Evolutionary conservation across 805 yeast genomes (phyloP), one percentile per base, ranked within the genome.

Genomic region (Candida argentea): DNA sequence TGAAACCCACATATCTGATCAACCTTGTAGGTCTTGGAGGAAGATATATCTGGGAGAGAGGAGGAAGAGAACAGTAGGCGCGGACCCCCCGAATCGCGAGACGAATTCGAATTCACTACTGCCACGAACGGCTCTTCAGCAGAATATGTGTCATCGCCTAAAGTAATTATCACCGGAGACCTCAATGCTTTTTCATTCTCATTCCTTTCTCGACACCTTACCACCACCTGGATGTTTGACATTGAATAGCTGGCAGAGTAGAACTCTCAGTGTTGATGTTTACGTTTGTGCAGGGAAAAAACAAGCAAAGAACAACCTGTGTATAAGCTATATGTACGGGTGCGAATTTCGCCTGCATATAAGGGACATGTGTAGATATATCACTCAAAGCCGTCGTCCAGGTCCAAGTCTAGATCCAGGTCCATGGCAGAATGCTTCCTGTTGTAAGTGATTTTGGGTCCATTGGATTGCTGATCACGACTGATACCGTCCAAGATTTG

Each of bases 1-100:
- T 73, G 77, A 1, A 93, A 76, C 1, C 94, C 94, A 51, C 79
- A 84, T 0, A 82, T 91, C 30, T 73, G 75, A 49, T 85, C 95
- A 28, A 85, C 78, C 5, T 68, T 60, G 48, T 78, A 86, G 1
- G 78, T 70, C 46, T 74, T 77, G 20, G 43, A 36, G 8, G 46
- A 25, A 23, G 44, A 24, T 20, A 49, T 18, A 21, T 19, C 22
- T 15, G 5, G 7, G 13, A 7, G 25, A 7, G 15, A 21, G 13
- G 44, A n/a, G n/a, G n/a, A n/a, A n/a, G n/a, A n/a, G n/a, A n/a
- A n/a, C n/a, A n/a, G n/a, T n/a, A n/a, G n/a, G n/a, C n/a, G n/a
- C n/a, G n/a, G n/a, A n/a, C n/a, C n/a, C n/a, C n/a, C n/a, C n/a
- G 38, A 6, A 46, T 43, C 36, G 28, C 46, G 36, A 13, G 48